Evolutionary conservation across 2,329 filamentous ascomycete genomes (phyloP), one percentile per base, ranked within the genome.

Genomic region (Exophiala sideris): DNA sequence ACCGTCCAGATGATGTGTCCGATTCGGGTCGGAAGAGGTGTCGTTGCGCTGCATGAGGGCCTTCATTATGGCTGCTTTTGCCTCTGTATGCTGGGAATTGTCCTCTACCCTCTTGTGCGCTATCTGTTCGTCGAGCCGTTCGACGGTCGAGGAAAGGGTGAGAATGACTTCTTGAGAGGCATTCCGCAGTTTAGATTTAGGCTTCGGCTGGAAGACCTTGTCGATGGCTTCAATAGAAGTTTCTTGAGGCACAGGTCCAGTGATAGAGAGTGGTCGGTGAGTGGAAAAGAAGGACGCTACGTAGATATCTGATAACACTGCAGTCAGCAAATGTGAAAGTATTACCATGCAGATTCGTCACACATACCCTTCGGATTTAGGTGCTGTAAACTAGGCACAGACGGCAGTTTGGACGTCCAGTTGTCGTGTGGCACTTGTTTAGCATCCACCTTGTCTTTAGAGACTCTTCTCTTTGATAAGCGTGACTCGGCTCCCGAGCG

Each of bases 221-320:
- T 89, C 86, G 71, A 97, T 96, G 46, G 86, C 80, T 67, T 88
- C 86, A 58, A 87, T 79, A 48, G 82, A 84, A 42, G 91, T 81
- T 16, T 80, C 77, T 64, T 82, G 84, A 52, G 88, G 94, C 67
- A 96, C 86, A 62, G 87, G 86, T 64, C 86, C 85, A 46, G 86
- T 91, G 62, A 96, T 84, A 51, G 90, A 95, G 67, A 99, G 92
- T 42, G 94, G 94, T 58, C 94, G 86, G 74, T 99, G 90, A 62
- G 95, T 87, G 59, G 91, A 95, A 78, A 97, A 97, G 79, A 99
- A 97, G 56, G 87, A 87, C 6, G 92, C 94, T 42, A 96, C 79
- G 60, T 88, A 86, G 57, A 97, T 81, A 67, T 95, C 94, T 97
- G 62, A 4, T 59, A 10, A 24, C 11, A 21, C 12, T 5, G 40